Evolutionary conservation across 768 basidiomycete genomes (phyloP), one percentile per base, ranked within the genome.

Genomic region (Boletus insuetus): DNA sequence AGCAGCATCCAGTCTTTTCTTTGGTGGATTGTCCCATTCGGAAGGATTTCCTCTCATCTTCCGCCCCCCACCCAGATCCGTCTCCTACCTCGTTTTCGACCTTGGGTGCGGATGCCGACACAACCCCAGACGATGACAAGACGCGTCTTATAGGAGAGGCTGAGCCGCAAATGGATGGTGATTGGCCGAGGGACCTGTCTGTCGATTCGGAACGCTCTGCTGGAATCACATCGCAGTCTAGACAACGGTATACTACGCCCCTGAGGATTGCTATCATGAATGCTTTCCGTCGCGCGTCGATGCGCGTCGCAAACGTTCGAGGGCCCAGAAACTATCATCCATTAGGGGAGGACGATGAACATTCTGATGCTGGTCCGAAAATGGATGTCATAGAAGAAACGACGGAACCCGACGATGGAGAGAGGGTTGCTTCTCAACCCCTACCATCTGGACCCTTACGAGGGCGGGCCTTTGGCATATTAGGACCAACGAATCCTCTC

Each of bases 251-350:
- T 58, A 57, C 74, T 0, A 68, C 85, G 0, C 83, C 87, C 1
- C 66, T 89, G 24, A 82, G 81, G 56, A 82, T 77, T 59, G 83
- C 80, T 11, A 71, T 90, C 46, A 82, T 79, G 61, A 74, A 77
- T 29, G 78, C 88, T 29, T 58, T 91, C 7, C 77, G 81, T 13
- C 77, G 86, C 20, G 84, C 85, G 46, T 90, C 88, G 11, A 66
- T 87, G 55, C 84, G 92, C 16, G 90, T 94, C n/a, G 91, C 91
- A 42, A 92, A 91, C 65, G 69, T 94, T 52, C 82, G 82, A 9
- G 82, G 82, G 2, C 73, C 76, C 14, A 85, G 85, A 53, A 79
- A 80, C 16, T 85, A 85, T 54, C 67, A 86, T 17, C 75, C 82
- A 31, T 64, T 88, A 26, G 74, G 68, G 7, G 84, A 86, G 49